A percentile compares a stretch with the other conserved stretches of the same genome.
Evolutionary conservation across 495 filamentous ascomycete species (phyloP).

Genomic region (Trichocladium uniseriatum): DNA sequence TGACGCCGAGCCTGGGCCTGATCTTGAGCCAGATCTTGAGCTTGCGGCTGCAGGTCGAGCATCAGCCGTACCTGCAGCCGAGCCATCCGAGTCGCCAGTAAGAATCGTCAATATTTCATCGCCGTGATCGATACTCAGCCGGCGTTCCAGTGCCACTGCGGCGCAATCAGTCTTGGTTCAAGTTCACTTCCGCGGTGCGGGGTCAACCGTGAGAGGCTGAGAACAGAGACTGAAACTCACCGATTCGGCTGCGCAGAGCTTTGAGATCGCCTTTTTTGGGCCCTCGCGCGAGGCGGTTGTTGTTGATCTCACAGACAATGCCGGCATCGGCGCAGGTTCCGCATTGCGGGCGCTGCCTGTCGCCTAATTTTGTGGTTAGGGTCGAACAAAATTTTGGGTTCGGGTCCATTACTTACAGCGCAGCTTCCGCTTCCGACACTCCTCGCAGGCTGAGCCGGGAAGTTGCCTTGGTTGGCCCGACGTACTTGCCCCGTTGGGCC

Average conservation of each 20-base stretch:
- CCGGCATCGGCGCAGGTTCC: slow-evolving; percentile 42
- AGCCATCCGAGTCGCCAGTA: slow-evolving; percentile 8
- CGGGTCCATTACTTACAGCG: slow-evolving; percentile 22
- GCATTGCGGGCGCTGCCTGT: slow-evolving; percentile 44
- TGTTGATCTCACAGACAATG: slow-evolving; percentile 40
- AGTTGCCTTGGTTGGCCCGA: slow-evolving; percentile 29
- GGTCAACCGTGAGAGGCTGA: no score
- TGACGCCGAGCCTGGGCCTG: neutral
- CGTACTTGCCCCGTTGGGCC: neutral
- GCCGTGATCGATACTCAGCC: slow-evolving; percentile 27
- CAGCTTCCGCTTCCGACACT: slow-evolving; percentile 41
- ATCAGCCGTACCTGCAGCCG: slow-evolving; percentile 8
- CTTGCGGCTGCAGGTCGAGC: neutral
- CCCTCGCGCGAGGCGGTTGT: slow-evolving; percentile 37
- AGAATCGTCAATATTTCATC: slow-evolving; percentile 9
- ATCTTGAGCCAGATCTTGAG: no score
- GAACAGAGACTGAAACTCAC: no score
- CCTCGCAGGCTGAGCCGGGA: slow-evolving; percentile 39
- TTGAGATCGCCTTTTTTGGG: slow-evolving; percentile 48
- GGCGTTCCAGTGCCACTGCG: slow-evolving; percentile 29
- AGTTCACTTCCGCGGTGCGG: no score
- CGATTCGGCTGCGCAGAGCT: slow-evolving; percentile 39
- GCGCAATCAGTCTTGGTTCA: neutral
- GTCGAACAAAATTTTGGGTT: neutral
- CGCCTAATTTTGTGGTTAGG: slow-evolving; percentile 18